Evolutionary conservation across 805 yeast species (phyloP).

Genomic region (Priceomyces carsonii): DNA sequence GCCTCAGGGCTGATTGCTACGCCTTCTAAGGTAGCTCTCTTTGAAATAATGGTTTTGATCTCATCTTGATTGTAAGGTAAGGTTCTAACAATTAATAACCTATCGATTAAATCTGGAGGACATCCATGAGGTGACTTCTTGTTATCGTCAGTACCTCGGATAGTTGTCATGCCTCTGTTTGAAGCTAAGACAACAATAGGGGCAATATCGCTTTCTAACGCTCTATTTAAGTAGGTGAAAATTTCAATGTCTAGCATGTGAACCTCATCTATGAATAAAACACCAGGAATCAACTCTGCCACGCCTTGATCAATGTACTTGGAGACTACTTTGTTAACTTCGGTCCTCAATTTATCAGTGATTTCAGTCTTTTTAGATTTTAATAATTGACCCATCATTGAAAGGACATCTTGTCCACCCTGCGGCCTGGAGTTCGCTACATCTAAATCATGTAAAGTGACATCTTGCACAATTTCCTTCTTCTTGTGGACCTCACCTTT

Average conservation of each 20-base stretch:
- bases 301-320: conserved; percentile 97
- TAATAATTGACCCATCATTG: conserved; percentile 95
- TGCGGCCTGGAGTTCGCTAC: conserved; percentile 94
- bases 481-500: conserved; percentile 98
- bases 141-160: conserved; percentile 86
- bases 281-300: conserved; percentile 98
- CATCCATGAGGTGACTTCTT: conserved; percentile 91
- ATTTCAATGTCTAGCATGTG: conserved; percentile 98
- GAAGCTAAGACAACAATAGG: conserved; percentile 96
- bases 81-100: conserved; percentile 89
- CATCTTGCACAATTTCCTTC: conserved; percentile 97
- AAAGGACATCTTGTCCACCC: conserved; percentile 95
- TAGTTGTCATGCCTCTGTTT: conserved; percentile 88
- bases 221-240: conserved; percentile 91
- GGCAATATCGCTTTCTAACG: conserved; percentile 86
- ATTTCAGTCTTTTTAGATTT: conserved; percentile 96
- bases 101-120: conserved; percentile 91
- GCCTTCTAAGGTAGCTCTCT: conserved; percentile 78
- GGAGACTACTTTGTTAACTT: conserved; percentile 93
- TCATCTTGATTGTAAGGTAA: conserved; percentile 85
- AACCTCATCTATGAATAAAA: conserved; percentile 94
- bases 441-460: conserved; percentile 93
- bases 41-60: conserved; percentile 75
- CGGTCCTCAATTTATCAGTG: conserved; percentile 90
- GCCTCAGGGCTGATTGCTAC: conserved; percentile 69